phyloP scores from a whole-genome alignment of 768 basidiomycete species.

The Russula abietina region DNA sequence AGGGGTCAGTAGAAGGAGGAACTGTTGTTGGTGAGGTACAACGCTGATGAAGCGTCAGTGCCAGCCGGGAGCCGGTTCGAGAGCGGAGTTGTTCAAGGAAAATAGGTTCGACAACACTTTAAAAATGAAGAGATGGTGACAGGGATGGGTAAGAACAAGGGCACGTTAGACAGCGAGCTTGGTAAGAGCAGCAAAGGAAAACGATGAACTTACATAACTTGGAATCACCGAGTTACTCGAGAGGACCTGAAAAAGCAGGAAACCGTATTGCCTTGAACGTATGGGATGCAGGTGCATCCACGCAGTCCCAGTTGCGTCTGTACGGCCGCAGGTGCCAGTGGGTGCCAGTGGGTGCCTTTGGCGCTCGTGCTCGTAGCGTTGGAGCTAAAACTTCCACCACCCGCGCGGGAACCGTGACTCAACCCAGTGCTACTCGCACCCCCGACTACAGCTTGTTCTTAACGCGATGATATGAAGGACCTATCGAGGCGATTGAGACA shows the following conservation, averaged over 20 bases:
- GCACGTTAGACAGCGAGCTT: constrained; percentile 9
- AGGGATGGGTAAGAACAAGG: constrained; percentile 2
- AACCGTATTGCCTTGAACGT: constrained; percentile 12
- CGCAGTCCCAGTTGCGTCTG: background rate
- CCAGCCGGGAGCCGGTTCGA: constrained; percentile 19
- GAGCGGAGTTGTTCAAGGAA: constrained; percentile 4
- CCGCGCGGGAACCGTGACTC: constrained; percentile 7
- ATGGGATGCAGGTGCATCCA: constrained; percentile 9
- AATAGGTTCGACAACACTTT: constrained; percentile 7
- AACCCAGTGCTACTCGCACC: no score
- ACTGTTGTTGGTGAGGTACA: constrained; percentile 13
- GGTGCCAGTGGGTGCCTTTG: no score
- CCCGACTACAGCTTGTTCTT: no score
- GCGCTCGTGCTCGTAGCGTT: constrained; percentile 6
- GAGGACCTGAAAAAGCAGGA: background rate
- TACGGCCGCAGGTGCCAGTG: no score
- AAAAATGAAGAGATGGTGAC: background rate
- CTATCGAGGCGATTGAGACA: no score
- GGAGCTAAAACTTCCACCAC: background rate
- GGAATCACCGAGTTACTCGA: constrained; percentile 5
- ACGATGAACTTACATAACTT: constrained; percentile 25
- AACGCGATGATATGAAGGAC: no score
- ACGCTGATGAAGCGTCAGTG: constrained; percentile 13
- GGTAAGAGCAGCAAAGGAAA: constrained; percentile 6
- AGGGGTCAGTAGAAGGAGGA: constrained; percentile 9